These are phyloP conservation scores for Poa annua DNA, from an alignment of 176 grass and related monocot genomes.

Conservation along the genomic window DNA sequence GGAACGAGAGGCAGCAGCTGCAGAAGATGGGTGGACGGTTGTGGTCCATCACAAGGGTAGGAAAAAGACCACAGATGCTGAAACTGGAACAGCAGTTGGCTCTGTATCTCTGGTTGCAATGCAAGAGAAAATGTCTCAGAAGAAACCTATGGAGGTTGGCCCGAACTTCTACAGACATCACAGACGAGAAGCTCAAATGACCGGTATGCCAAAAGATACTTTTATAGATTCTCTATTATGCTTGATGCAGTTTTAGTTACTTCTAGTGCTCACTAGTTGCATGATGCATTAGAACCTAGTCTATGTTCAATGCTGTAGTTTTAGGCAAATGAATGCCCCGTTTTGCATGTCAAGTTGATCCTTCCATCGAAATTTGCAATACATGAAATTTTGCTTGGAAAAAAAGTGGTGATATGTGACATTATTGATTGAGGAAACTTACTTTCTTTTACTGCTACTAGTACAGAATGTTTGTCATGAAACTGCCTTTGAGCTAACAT, in stretches of 20 bases:
- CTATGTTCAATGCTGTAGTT: too few relatives aligned
- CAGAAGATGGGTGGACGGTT: conserved; percentile 95
- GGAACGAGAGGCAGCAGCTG: conserved; percentile 68
- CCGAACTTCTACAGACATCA: conserved; percentile 86
- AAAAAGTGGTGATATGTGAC: background rate
- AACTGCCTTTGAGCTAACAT: conserved; percentile 19
- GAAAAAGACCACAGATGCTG: conserved; percentile 89
- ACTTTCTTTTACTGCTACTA: background rate
- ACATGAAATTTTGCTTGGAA: background rate
- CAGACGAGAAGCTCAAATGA: conserved; percentile 79
- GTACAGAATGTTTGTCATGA: too few relatives aligned
- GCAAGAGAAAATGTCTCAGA: conserved; percentile 84
- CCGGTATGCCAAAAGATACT: conserved; percentile 51
- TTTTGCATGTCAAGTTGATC: background rate
- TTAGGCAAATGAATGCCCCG: background rate
- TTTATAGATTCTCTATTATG: background rate
- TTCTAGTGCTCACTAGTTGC: background rate
- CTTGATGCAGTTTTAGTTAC: conserved; percentile 18
- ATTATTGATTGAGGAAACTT: background rate
- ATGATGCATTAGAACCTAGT: too few relatives aligned
- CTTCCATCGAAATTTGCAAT: background rate
- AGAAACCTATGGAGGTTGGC: conserved; percentile 79
- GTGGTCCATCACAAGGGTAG: conserved; percentile 93
- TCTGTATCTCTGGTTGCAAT: conserved; percentile 83
- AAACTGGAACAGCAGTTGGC: conserved; percentile 85